Percentiles rank a stretch among this genome's conserved stretches.
phyloP scores from a whole-genome alignment of 2,329 filamentous ascomycete species.

The Emmonsiellopsis sp. region DNA sequence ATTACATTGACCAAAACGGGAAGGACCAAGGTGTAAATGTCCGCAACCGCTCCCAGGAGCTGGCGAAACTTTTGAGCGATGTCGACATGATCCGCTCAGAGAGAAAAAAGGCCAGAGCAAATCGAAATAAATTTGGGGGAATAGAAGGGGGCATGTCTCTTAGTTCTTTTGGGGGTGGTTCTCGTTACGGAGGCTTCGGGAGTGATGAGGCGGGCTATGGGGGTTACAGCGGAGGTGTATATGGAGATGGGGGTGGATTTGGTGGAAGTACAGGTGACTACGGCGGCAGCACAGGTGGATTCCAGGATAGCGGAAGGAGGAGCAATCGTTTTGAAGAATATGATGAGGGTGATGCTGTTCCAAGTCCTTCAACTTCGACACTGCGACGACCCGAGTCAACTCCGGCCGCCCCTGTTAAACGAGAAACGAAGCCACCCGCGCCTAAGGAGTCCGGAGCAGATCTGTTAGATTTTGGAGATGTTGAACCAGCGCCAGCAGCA shows the following conservation, averaged over 20 bases:
- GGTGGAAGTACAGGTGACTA: conserved; percentile 61
- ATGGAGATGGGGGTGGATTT: conserved; percentile 92
- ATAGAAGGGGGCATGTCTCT: conserved; percentile 56
- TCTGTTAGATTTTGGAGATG: conserved; percentile 77
- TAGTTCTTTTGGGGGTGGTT: conserved; percentile 42
- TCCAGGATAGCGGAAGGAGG: conserved; percentile 52
- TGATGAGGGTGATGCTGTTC: conserved; percentile 67
- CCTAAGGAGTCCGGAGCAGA: conserved; percentile 84
- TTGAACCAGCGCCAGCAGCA: conserved; percentile 50
- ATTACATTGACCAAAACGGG: conserved; percentile 90
- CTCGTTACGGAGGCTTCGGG: conserved; percentile 82
- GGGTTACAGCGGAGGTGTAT: conserved; percentile 65
- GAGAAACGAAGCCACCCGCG: conserved; percentile 54
- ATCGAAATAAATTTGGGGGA: conserved; percentile 90
- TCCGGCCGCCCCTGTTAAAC: conserved; percentile 25
- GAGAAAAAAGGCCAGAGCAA: conserved; percentile 78
- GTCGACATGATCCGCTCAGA: conserved; percentile 46
- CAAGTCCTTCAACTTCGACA: conserved; percentile 34
- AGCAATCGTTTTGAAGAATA: conserved; percentile 89
- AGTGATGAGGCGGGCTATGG: conserved; percentile 61
- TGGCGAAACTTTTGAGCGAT: conserved; percentile 85
- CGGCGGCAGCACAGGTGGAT: conserved; percentile 65
- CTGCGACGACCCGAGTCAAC: conserved; percentile 40
- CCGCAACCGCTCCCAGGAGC: conserved; percentile 88
- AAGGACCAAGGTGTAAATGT: conserved; percentile 99